Base-by-base conservation (phyloP, 768 basidiomycete genomes). In the Phlebiopsis gigantea region DNA sequence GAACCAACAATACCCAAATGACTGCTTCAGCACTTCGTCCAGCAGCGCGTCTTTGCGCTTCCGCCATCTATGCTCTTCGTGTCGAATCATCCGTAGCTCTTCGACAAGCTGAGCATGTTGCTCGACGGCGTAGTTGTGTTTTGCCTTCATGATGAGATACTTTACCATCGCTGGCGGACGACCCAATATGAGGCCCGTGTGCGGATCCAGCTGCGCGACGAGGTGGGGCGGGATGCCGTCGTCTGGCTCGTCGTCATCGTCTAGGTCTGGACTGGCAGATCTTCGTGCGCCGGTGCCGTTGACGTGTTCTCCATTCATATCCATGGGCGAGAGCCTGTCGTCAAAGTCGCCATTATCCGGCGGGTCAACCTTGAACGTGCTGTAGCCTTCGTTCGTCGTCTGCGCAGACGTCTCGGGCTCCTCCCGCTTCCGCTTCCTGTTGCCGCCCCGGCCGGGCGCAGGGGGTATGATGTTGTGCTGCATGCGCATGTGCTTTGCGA, bases 401-500 rank as follows among this genome's bases (percentile, higher is more conserved):
- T 62, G 60, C 5, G 29, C 19, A 0, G 60, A 28, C 21, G 58
- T 47, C 12, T 63, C 57, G 29, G 62, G 19, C 21, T 61, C 60
- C 15, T 63, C 61, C 28, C 85, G 82, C 65, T 90, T 90, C 53
- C 89, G 84, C 66, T 88, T 87, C 49, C 85, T 79, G 15, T 72
- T 75, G 22, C 86, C 87, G 44, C 86, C 88, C 39, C 87, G 80
- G 5, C 85, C 84, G 0, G 90, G 87, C 1, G 82, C 77, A 0
- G 90, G 88, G 0, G 88, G 85, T 1, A 78, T 78, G 66, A 89
- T 84, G 63, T 88, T 85, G 72, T 93, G 90, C 65, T 94, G 90
- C 29, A 90, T 82, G 24, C 92, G 86, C 82, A 93, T 87, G 69
- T 97, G 94, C 67, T 96, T 96, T 21, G 86, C 86, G 19, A 96